A percentile compares a stretch with the other conserved stretches of the same genome.
These are phyloP conservation scores for Pugionium cornutum DNA, from an alignment of 345 rosid genomes.

Conservation along the genomic window DNA sequence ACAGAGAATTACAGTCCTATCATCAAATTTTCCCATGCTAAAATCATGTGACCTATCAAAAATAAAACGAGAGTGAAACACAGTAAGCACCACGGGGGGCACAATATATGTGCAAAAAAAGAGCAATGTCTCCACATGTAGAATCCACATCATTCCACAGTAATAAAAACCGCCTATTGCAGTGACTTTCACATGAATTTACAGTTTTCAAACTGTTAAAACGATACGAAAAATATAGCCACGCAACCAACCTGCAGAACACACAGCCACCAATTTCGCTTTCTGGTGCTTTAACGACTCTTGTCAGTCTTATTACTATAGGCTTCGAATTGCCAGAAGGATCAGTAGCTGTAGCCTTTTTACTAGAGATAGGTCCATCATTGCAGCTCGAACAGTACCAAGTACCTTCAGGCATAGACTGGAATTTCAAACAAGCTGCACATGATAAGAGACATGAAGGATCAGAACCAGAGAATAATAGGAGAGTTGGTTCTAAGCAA, in stretches of 20 bases:
- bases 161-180: conserved; percentile 10
- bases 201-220: background rate
- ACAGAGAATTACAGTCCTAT: conserved; percentile 84
- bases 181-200: conserved; percentile 12
- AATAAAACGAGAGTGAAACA: conserved; percentile 1
- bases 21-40: conserved; percentile 65
- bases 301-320: conserved; percentile 58
- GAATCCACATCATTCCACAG: conserved; percentile 18
- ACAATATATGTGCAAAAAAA: background rate
- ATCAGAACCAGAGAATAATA: conserved; percentile 22
- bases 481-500: conserved; percentile 5
- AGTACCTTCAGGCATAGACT: conserved; percentile 59
- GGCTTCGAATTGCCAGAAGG: conserved; percentile 48
- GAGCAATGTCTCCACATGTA: conserved; percentile 12
- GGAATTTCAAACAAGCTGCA: conserved; percentile 85
- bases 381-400: conserved; percentile 85
- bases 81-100: background rate
- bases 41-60: conserved; percentile 75
- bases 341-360: conserved; percentile 46
- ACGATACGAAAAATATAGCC: conserved; percentile 1
- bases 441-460: conserved; percentile 31
- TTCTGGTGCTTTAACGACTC: conserved; percentile 75
- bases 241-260: conserved; percentile 75
- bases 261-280: conserved; percentile 89
- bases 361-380: conserved; percentile 48